These are phyloP conservation scores for Gentiana straminea DNA, from an alignment of 257 asterid species.

Conservation along the genomic window DNA sequence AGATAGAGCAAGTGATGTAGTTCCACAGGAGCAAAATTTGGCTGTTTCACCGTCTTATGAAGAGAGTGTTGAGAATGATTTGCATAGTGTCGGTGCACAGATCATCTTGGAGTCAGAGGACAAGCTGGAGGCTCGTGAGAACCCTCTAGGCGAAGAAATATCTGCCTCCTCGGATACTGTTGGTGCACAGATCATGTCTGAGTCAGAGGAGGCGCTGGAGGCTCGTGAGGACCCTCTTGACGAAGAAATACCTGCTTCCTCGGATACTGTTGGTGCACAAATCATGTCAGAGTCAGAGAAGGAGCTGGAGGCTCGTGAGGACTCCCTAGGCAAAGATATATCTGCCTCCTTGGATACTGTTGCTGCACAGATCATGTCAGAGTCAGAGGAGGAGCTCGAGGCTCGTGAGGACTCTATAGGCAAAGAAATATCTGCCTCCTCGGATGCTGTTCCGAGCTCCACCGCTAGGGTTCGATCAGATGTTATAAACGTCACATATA, in stretches of 20 bases:
- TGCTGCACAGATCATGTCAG: conserved; percentile 19
- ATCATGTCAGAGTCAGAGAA: conserved; percentile 15
- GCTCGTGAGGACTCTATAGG: conserved; percentile 15
- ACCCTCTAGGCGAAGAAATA: conserved; percentile 13
- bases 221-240: conserved; percentile 3
- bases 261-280: conserved; percentile 18
- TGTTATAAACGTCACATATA: conserved; percentile 7
- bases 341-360: conserved; percentile 17
- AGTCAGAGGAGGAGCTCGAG: conserved; percentile 20
- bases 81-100: conserved; percentile 20
- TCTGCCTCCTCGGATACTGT: conserved; percentile 10
- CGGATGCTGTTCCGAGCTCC: conserved; percentile 13
- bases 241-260: too few relatives aligned
- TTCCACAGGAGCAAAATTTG: conserved; percentile 5
- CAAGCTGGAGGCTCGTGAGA: conserved; percentile 14
- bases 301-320: conserved; percentile 19
- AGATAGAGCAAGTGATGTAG: conserved; percentile 1
- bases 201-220: conserved; percentile 23
- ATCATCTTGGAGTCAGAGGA: conserved; percentile 16
- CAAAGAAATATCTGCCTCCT: conserved; percentile 10
- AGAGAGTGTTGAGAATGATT: conserved; percentile 21
- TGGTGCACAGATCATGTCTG: conserved; percentile 7
- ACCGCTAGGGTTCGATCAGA: conserved; percentile 20
- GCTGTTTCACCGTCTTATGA: conserved; percentile 12
- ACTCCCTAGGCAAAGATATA: conserved; percentile 13